phyloP scores from a whole-genome alignment of 441 rosid species.

The Jatropha multifida region DNA sequence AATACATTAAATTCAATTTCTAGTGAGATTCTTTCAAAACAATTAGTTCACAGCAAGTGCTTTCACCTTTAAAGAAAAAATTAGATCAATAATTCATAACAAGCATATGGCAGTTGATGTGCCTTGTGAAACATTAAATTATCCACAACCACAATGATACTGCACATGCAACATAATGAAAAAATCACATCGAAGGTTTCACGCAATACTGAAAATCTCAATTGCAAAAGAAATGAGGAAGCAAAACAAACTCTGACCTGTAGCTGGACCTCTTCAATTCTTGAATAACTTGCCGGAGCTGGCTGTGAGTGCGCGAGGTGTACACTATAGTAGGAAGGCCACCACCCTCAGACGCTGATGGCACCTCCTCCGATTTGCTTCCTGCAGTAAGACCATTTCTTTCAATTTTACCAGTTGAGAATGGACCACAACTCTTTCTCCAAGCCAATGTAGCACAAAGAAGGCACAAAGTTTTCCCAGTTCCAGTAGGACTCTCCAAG shows the following conservation, averaged over 20 bases:
- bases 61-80: too few relatives aligned
- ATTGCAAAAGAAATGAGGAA: neutral
- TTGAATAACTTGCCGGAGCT: conserved; percentile 88
- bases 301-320: conserved; percentile 95
- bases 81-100: too few relatives aligned
- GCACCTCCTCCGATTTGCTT: conserved; percentile 33
- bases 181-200: neutral
- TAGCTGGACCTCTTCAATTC: conserved; percentile 87
- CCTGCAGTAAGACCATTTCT: conserved; percentile 34
- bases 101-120: too few relatives aligned
- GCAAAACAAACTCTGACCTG: conserved; percentile 47
- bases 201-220: conserved; percentile 12
- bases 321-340: conserved; percentile 77
- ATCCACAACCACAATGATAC: conserved; percentile 4
- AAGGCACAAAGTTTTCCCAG: conserved; percentile 93
- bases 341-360: conserved; percentile 30
- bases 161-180: neutral
- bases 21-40: neutral
- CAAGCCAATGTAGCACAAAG: conserved; percentile 97
- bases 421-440: conserved; percentile 87
- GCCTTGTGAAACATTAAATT: neutral
- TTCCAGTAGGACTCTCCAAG: conserved; percentile 98
- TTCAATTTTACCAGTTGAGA: conserved; percentile 55
- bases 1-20: neutral
- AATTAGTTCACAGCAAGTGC: neutral